A percentile compares a stretch with the other conserved stretches of the same genome.
Evolutionary conservation across 108 stramenopile genomes (phyloP).

Genomic region (Bacterosira constricta): DNA sequence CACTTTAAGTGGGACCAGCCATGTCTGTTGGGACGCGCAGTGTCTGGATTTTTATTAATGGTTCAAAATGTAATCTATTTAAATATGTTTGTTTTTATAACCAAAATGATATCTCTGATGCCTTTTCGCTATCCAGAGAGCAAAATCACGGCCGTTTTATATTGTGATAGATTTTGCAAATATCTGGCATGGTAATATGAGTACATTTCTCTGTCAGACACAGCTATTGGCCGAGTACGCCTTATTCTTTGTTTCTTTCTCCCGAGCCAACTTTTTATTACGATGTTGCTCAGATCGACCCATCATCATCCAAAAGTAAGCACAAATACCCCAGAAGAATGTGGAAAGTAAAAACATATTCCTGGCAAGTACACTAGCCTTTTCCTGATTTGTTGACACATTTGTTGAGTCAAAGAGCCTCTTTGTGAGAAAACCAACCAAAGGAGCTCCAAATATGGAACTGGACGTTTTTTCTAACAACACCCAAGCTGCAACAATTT

Average conservation of each 20-base stretch:
- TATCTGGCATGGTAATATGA: too few relatives aligned
- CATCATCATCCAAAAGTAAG: constrained; percentile 52
- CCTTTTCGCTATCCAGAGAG: too few relatives aligned
- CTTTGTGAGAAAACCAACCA: constrained; percentile 56
- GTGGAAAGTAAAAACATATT: constrained; percentile 52
- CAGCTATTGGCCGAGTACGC: too few relatives aligned
- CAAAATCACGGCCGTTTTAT: too few relatives aligned
- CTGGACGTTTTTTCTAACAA: constrained; percentile 56
- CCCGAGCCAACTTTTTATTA: neutral
- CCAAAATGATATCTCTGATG: too few relatives aligned
- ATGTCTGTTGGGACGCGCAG: too few relatives aligned
- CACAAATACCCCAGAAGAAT: constrained; percentile 53
- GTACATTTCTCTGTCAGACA: too few relatives aligned
- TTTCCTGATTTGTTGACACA: constrained; percentile 26
- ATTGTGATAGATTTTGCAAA: too few relatives aligned
- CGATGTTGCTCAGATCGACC: constrained; percentile 1
- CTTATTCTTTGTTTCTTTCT: neutral
- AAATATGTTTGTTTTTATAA: too few relatives aligned
- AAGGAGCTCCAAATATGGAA: constrained; percentile 55
- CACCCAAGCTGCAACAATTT: constrained; percentile 60
- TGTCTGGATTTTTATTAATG: too few relatives aligned
- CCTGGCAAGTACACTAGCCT: constrained; percentile 43
- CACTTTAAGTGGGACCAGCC: too few relatives aligned
- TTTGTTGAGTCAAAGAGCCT: constrained; percentile 7
- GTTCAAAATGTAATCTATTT: too few relatives aligned